phyloP scores from a whole-genome alignment of 352 stramenopile species.

The Phytophthora crassamura region DNA sequence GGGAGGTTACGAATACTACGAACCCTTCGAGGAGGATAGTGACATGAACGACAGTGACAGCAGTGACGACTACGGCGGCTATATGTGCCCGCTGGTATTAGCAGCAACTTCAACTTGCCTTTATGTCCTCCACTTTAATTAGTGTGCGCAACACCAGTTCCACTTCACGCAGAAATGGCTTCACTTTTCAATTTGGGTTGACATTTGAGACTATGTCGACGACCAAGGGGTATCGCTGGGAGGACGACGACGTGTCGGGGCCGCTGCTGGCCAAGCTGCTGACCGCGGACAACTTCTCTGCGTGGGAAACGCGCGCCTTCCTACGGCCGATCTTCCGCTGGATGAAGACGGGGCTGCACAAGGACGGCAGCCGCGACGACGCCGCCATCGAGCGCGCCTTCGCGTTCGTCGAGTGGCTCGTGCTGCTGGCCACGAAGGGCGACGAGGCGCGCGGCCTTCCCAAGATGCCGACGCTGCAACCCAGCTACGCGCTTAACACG shows the following conservation, averaged over 20 bases:
- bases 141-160: not conserved
- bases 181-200: constrained; percentile 13
- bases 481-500: constrained; percentile 80
- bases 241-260: constrained; percentile 40
- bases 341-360: constrained; percentile 71
- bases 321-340: constrained; percentile 75
- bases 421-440: constrained; percentile 54
- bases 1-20: too few species aligned
- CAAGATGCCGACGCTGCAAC: constrained; percentile 50
- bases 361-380: constrained; percentile 63
- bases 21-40: too few species aligned
- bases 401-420: constrained; percentile 76
- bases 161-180: not conserved
- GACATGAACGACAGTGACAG: too few species aligned
- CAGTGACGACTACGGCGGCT: too few species aligned
- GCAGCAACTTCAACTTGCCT: constrained; percentile 12
- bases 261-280: constrained; percentile 35
- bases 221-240: constrained; percentile 22
- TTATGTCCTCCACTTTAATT: constrained; percentile 1
- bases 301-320: constrained; percentile 69
- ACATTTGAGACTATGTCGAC: constrained; percentile 5
- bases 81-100: too few species aligned
- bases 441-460: constrained; percentile 54
- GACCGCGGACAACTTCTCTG: constrained; percentile 26
- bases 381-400: constrained; percentile 67